phyloP scores from a whole-genome alignment of 495 filamentous ascomycete genomes.

The Ramalina peruviana region DNA sequence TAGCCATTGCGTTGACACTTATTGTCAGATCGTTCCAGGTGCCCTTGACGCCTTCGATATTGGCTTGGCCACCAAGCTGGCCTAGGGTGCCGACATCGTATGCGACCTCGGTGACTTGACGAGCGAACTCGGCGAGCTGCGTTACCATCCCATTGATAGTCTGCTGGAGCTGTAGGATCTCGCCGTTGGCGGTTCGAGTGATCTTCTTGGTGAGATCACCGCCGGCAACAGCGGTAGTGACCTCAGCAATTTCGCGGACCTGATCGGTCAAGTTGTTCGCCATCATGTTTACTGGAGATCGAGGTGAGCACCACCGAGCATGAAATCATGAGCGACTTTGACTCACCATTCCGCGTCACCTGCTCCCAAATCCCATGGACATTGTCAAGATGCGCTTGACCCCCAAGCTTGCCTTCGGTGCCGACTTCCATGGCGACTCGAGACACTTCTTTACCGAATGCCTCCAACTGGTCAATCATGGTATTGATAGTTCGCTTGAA shows the following conservation, averaged over 20 bases:
- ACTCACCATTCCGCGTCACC: conserved; percentile 78
- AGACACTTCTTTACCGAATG: conserved; percentile 95
- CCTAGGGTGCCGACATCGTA: conserved; percentile 96
- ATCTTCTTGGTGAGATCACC: conserved; percentile 96
- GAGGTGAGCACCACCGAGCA: not conserved
- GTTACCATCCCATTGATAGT: conserved; percentile 99
- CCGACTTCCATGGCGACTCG: conserved; percentile 93
- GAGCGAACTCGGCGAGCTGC: conserved; percentile 90
- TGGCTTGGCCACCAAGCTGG: conserved; percentile 90
- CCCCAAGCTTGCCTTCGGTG: conserved; percentile 92
- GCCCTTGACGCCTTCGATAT: conserved; percentile 75
- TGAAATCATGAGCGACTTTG: not conserved
- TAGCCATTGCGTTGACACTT: conserved; percentile 97
- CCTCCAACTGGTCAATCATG: conserved; percentile 98
- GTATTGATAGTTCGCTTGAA: conserved; percentile 96
- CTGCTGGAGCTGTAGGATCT: conserved; percentile 91
- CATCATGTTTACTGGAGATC: conserved; percentile 78
- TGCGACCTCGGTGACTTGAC: conserved; percentile 91
- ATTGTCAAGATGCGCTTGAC: conserved; percentile 85
- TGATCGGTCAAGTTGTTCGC: conserved; percentile 72
- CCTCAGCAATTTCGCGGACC: conserved; percentile 92
- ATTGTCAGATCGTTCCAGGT: conserved; percentile 96
- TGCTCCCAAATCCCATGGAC: conserved; percentile 98
- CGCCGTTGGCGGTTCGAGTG: conserved; percentile 81
- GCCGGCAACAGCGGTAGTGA: conserved; percentile 92